Conservation (phyloP, 2,329 filamentous ascomycete species). For the Epichloe sp. region DNA sequence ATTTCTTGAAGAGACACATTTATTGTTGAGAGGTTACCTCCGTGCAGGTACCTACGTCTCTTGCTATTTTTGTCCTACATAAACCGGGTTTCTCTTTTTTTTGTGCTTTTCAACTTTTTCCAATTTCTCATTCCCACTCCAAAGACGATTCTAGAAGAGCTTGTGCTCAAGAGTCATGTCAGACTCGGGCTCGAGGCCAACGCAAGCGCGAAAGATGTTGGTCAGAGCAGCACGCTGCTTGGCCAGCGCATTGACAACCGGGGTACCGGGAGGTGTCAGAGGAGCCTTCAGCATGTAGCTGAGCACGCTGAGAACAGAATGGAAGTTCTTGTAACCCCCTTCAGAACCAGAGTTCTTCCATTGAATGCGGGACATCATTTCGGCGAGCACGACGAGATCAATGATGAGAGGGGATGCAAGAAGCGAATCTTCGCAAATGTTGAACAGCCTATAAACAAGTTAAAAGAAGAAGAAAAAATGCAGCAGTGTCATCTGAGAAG, state of each 20-base stretch:
- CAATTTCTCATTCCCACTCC: neutral
- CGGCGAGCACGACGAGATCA: slow-evolving; percentile 80
- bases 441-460: slow-evolving; percentile 63
- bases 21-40: neutral
- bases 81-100: neutral
- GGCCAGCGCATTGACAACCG: slow-evolving; percentile 85
- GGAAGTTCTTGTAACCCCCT: slow-evolving; percentile 83
- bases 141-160: slow-evolving; percentile 51
- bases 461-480: slow-evolving; percentile 4
- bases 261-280: slow-evolving; percentile 83
- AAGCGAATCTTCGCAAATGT: slow-evolving; percentile 97
- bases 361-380: slow-evolving; percentile 97
- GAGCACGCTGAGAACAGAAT: slow-evolving; percentile 89
- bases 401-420: slow-evolving; percentile 95
- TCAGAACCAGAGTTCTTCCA: slow-evolving; percentile 57
- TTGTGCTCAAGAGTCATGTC: slow-evolving; percentile 99
- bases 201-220: slow-evolving; percentile 97
- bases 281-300: slow-evolving; percentile 99
- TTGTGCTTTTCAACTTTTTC: neutral
- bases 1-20: neutral
- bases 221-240: slow-evolving; percentile 92
- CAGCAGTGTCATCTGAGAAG: neutral
- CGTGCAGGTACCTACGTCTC: slow-evolving; percentile 9
- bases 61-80: slow-evolving; percentile 8
- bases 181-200: slow-evolving; percentile 91